Evolutionary conservation across 371 early-diverging fungal species (phyloP).

Genomic region (Chytridiales sp.): DNA sequence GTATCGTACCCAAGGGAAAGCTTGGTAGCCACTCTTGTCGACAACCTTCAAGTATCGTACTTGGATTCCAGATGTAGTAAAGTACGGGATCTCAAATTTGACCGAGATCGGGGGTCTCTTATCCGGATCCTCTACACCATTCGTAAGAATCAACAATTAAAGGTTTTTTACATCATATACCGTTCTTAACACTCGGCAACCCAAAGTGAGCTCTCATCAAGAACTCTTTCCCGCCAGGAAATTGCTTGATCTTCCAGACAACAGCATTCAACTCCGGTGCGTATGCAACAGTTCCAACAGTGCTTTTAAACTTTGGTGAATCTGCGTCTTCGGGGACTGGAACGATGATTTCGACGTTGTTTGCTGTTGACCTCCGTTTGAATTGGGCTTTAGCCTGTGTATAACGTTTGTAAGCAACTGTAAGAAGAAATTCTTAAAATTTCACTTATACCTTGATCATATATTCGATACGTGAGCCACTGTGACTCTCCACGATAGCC

Average conservation of each 20-base stretch:
- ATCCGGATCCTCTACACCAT: conserved; percentile 78
- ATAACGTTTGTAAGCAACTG: too few species aligned
- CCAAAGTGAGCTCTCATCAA: conserved; percentile 95
- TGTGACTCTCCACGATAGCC: conserved; percentile 87
- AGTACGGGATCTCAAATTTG: conserved; percentile 98
- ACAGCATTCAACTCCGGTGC: conserved; percentile 91
- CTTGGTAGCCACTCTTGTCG: conserved; percentile 97
- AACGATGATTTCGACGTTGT: conserved; percentile 95
- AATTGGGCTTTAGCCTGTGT: conserved; percentile 90
- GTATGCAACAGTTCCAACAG: conserved; percentile 88
- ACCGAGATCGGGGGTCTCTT: conserved; percentile 94
- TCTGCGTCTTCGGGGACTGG: conserved; percentile 98
- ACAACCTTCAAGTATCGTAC: conserved; percentile 98
- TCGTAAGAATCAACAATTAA: not conserved
- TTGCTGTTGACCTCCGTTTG: conserved; percentile 94
- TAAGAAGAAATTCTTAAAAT: not conserved
- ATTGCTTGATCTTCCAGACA: conserved; percentile 97
- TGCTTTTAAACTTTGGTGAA: conserved; percentile 92
- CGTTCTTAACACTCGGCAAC: conserved; percentile 88
- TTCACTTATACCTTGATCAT: conserved; percentile 72
- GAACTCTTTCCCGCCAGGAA: conserved; percentile 96
- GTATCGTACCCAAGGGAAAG: conserved; percentile 98
- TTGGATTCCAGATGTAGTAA: conserved; percentile 95
- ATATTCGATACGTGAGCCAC: conserved; percentile 92
- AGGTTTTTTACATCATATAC: conserved; percentile 43